These are phyloP conservation scores for Claviceps cyperi DNA, from an alignment of 2,329 filamentous ascomycete genomes.

Conservation along the genomic window DNA sequence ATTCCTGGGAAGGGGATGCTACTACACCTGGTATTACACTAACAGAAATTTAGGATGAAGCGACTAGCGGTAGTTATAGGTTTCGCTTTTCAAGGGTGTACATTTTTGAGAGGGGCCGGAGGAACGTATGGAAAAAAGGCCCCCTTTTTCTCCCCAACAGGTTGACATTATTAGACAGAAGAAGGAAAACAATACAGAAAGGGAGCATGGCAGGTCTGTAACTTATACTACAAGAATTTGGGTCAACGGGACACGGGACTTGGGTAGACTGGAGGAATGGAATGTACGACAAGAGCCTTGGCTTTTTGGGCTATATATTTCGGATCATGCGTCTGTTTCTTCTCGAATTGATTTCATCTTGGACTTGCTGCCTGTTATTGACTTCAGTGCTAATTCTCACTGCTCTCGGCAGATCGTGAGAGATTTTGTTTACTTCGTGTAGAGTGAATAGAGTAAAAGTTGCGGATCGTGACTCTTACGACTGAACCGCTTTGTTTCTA, in stretches of 20 bases:
- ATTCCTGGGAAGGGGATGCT: background rate
- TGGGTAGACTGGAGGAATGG: conserved; percentile 19
- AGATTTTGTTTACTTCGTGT: background rate
- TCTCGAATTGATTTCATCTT: conserved; percentile 2
- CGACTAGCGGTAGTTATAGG: too few relatives aligned
- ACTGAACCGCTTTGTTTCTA: too few relatives aligned
- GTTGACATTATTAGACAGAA: conserved; percentile 23
- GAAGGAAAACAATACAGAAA: conserved; percentile 15
- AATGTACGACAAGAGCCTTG: conserved; percentile 21
- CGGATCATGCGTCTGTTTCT: background rate
- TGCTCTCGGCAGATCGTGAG: too few relatives aligned
- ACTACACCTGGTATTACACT: conserved; percentile 1
- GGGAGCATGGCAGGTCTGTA: conserved; percentile 16
- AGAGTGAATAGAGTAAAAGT: too few relatives aligned
- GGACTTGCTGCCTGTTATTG: conserved; percentile 1
- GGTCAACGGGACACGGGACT: conserved; percentile 15
- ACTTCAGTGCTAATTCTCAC: background rate
- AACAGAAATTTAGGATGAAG: background rate
- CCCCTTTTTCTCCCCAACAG: conserved; percentile 16
- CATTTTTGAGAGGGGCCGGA: too few relatives aligned
- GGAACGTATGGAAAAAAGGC: background rate
- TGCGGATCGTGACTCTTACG: too few relatives aligned
- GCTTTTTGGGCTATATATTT: conserved; percentile 12
- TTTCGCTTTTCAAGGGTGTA: too few relatives aligned
- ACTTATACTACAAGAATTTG: conserved; percentile 22